Evolutionary conservation across 495 filamentous ascomycete species (phyloP), one percentile per base, ranked within the genome.

Genomic region (Aspergillus funiculosus): DNA sequence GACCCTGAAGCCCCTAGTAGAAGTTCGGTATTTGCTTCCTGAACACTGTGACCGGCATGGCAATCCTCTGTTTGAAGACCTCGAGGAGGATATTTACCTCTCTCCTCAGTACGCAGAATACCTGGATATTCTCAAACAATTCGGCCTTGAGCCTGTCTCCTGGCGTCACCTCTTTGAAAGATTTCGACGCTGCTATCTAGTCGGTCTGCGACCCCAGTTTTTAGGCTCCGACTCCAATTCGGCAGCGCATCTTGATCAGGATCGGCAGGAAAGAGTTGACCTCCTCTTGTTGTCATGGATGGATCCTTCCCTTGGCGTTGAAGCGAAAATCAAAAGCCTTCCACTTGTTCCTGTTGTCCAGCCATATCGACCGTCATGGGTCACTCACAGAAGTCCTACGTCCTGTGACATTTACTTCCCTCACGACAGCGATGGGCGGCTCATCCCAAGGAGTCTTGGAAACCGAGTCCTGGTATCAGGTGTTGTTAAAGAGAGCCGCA

Each of bases 1-100:
- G 13, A 32, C n/a, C 1, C 13, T 45, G 21, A 45, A 36, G 15
- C 27, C 31, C 1, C 31, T 35, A 19, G 31, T 36, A 32, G 20
- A 45, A 7, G 42, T 45, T n/a, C 42, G 42, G 22, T 45, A 45
- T 10, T 13, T 45, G 42, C 19, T 32, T n/a, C 31, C 42, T 1
- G 30, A 45, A 8, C 28, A 32, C 31, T 45, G 22, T 13, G 31
- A 45, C 28, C 1, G 13, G 2, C 3, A 45, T 27, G 42, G 42
- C 6, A 7, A 45, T 19, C 42, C 42, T 20, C 21, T 45, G 22
- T 35, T 45, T 5, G 21, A 19, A 6, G 42, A 45, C 31, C 2
- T 9, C 7, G 14, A 34, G 14, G 42, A 36, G 21, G 42, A 37
- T 45, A 36, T 37, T 10, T 45, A 45, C 10, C 42, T 45, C 21